Base-by-base conservation (phyloP, 805 yeast genomes). In the Wickerhamiella parazyma region DNA sequence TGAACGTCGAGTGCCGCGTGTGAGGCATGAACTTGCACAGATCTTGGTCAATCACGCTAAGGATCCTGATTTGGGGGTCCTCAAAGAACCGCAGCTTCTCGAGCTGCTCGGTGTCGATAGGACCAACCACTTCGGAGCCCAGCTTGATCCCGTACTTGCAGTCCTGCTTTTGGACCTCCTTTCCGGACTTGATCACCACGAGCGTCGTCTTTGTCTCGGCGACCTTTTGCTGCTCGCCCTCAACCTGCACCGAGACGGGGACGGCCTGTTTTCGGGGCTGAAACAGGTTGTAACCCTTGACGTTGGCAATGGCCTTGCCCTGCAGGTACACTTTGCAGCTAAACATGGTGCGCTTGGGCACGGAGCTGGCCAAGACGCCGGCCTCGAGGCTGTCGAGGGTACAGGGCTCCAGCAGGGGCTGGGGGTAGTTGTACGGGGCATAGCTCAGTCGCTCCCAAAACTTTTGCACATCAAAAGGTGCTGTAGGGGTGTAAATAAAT, bases 271-370 rank as follows among this genome's bases (percentile, higher is more conserved):
- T 69, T 46, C 77, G 78, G 42, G 73, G 75, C 6, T 68, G 65
- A 48, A 70, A 72, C n/a, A 81, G 66, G 0, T 79, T 62, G 53
- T 75, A 81, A 0, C 94, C 96, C 50, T 72, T 73, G 1, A 87
- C 68, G 0, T 85, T 29, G 3, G 42, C 80, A 38, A 89, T 70
- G 0, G 68, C 65, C 16, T 87, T 33, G 16, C 20, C 25, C 6
- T 37, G 42, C 3, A 52, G 18, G n/a, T 11, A 4, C 8, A 52
- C 21, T 8, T 14, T n/a, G 19, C 46, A 48, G 16, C 45, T 38
- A 17, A 51, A 44, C 0, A 45, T 26, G 6, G 44, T 33, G 36
- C 45, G 36, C 19, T 46, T 45, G 11, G 48, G 44, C 16, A 45
- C 26, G 7, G 48, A 41, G 12, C 46, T 33, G 8, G 49, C 34